Conservation (phyloP, 345 rosid species). For the Hirschfeldia incana region DNA sequence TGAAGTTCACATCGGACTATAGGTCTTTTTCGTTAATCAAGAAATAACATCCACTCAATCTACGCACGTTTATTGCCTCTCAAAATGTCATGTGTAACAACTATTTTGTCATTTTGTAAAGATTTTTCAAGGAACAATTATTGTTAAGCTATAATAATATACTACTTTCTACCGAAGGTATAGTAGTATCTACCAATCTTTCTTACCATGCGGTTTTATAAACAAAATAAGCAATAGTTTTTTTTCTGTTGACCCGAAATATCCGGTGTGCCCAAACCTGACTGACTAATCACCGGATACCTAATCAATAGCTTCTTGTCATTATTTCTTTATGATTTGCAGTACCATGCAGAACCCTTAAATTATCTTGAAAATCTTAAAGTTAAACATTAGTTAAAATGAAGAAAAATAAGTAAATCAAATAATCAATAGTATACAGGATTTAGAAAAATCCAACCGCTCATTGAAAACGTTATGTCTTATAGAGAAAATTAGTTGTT, state of each 20-base stretch:
- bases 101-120: slow-evolving; percentile 2
- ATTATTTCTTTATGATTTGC: not conserved
- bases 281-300: too few species aligned
- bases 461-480: not conserved
- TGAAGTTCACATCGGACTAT: not conserved
- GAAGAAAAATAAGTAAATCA: not conserved
- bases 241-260: too few species aligned
- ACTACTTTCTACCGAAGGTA: not conserved
- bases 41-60: not conserved
- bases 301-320: not conserved
- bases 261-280: too few species aligned
- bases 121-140: not conserved
- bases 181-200: not conserved
- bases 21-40: not conserved
- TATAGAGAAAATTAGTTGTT: not conserved
- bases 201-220: too few species aligned
- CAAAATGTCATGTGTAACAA: slow-evolving; percentile 1
- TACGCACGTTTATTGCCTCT: slow-evolving; percentile 8
- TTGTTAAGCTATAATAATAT: not conserved
- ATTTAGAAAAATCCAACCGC: not conserved
- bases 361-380: too few species aligned
- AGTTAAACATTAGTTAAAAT: too few species aligned
- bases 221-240: too few species aligned
- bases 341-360: not conserved
- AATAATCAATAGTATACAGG: not conserved